These are phyloP conservation scores for Chlorophyllum brunneum DNA, from an alignment of 768 basidiomycete genomes.

Conservation along the genomic window DNA sequence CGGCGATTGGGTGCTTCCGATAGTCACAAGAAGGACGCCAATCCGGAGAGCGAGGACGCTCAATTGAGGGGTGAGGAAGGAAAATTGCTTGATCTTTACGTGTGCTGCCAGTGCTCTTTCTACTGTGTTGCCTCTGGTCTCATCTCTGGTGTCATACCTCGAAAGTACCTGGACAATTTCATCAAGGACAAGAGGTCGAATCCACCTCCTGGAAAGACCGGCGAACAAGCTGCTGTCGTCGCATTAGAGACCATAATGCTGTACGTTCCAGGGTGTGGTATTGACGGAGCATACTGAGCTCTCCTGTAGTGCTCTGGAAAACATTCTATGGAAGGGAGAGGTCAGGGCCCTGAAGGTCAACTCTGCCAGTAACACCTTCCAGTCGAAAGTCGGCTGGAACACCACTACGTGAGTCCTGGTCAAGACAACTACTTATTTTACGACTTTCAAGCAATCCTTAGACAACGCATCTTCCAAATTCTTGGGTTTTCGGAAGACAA, in stretches of 20 bases:
- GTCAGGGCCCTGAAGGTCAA: constrained; percentile 50
- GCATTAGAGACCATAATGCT: constrained; percentile 64
- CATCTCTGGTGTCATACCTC: constrained; percentile 71
- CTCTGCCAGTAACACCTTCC: constrained; percentile 44
- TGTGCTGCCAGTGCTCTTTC: constrained; percentile 82
- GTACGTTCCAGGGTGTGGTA: constrained; percentile 36
- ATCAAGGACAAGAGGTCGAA: constrained; percentile 55
- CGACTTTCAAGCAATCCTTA: constrained; percentile 15
- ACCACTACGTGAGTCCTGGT: constrained; percentile 44
- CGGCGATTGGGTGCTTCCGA: constrained; percentile 40
- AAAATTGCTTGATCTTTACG: constrained; percentile 68
- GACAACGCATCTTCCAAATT: constrained; percentile 41
- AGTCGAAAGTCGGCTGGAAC: constrained; percentile 66
- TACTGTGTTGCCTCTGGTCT: constrained; percentile 67
- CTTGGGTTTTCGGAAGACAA: constrained; percentile 39
- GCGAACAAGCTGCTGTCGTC: constrained; percentile 49
- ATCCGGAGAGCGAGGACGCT: constrained; percentile 30
- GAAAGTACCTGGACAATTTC: constrained; percentile 59
- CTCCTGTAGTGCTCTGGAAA: constrained; percentile 60
- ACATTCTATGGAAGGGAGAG: constrained; percentile 72
- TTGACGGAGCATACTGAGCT: background rate
- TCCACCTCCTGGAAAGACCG: constrained; percentile 52
- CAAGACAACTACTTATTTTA: background rate
- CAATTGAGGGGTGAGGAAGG: constrained; percentile 37
- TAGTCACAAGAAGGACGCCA: constrained; percentile 36